phyloP scores from a whole-genome alignment of 345 rosid genomes.

The Linum usitatissimum region DNA sequence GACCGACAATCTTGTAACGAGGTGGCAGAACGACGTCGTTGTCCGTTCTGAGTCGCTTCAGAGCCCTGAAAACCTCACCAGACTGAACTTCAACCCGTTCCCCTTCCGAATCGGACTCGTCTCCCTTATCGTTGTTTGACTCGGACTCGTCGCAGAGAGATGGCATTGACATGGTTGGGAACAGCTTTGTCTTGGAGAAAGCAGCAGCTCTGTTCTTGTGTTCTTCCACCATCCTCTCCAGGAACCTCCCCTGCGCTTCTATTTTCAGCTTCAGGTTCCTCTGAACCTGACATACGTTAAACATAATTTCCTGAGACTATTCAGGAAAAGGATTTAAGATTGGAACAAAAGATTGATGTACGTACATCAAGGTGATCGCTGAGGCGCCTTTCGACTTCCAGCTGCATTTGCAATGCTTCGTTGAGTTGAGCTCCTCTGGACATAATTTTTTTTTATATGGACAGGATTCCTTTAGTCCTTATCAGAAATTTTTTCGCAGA shows the following conservation, averaged over 20 bases:
- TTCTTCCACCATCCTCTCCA: constrained; percentile 30
- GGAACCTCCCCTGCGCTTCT: constrained; percentile 48
- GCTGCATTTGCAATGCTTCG: constrained; percentile 41
- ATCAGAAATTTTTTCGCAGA: not conserved
- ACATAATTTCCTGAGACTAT: no score
- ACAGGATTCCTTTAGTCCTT: not conserved
- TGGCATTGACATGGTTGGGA: constrained; percentile 30
- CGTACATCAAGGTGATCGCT: constrained; percentile 36
- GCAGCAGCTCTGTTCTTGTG: constrained; percentile 11
- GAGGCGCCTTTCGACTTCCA: constrained; percentile 30
- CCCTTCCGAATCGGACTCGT: constrained; percentile 29
- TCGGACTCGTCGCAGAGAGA: constrained; percentile 43
- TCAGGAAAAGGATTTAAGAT: not conserved
- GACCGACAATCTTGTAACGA: constrained; percentile 1
- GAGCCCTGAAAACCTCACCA: constrained; percentile 16
- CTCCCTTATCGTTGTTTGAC: constrained; percentile 24
- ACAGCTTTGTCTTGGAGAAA: constrained; percentile 16
- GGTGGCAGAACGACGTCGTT: constrained; percentile 10
- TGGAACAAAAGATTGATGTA: not conserved
- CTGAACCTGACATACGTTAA: constrained; percentile 25
- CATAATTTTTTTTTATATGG: not conserved
- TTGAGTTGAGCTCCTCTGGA: constrained; percentile 44
- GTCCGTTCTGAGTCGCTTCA: constrained; percentile 20
- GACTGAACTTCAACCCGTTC: constrained; percentile 20
- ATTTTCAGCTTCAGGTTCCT: constrained; percentile 40